Conservation (phyloP, 1,284 basidiomycete species). For the Cryptococcus floricola region DNA sequence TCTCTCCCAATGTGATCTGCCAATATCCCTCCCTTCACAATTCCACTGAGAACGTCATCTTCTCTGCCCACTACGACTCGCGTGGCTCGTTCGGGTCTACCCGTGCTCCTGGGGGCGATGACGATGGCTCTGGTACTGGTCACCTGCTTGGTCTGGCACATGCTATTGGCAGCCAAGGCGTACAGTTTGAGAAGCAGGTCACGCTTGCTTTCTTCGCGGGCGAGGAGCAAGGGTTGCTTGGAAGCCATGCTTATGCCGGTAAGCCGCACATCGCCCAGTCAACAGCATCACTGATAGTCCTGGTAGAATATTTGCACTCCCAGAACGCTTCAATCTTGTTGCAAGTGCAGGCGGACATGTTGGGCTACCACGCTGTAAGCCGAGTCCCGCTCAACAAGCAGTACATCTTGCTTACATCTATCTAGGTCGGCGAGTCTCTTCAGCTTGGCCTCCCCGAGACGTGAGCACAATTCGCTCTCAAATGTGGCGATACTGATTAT, state of each 20-base stretch:
- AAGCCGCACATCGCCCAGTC: slow-evolving; percentile 14
- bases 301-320: slow-evolving; percentile 34
- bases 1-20: slow-evolving; percentile 79
- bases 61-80: slow-evolving; percentile 80
- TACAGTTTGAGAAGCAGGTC: slow-evolving; percentile 52
- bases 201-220: slow-evolving; percentile 51
- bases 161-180: slow-evolving; percentile 59
- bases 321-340: slow-evolving; percentile 64
- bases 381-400: background rate
- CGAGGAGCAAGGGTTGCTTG: slow-evolving; percentile 53
- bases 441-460: slow-evolving; percentile 67
- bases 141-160: slow-evolving; percentile 72
- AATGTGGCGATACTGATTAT: background rate
- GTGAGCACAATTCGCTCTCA: slow-evolving; percentile 27
- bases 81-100: slow-evolving; percentile 75
- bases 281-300: background rate
- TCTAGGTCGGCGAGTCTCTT: slow-evolving; percentile 61
- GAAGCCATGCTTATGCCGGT: slow-evolving; percentile 49
- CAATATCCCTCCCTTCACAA: slow-evolving; percentile 49
- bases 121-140: slow-evolving; percentile 62
- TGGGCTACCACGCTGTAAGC: slow-evolving; percentile 61
- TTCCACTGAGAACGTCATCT: slow-evolving; percentile 52
- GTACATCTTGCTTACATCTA: background rate
- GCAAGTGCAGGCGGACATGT: slow-evolving; percentile 86
- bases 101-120: slow-evolving; percentile 69